Base-by-base conservation (phyloP, 768 basidiomycete species). In the Pisolithus microcarpus region DNA sequence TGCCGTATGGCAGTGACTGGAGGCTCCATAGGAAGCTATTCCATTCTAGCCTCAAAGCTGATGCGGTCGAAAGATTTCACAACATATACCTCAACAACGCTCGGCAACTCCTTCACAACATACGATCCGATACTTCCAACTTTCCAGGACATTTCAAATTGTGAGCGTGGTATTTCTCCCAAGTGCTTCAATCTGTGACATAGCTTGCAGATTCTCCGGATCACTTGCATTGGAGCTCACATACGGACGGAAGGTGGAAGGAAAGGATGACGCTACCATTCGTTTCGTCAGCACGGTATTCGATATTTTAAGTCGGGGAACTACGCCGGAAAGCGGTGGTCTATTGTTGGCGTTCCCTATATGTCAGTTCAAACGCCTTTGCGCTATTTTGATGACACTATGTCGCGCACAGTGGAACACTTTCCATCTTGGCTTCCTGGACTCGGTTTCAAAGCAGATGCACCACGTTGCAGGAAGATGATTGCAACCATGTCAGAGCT, bases 1-100 rank as follows among this genome's bases (percentile, higher is more conserved):
- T 54, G 43, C 38, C 43, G 16, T 60, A 60, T 39, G 57, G 54
- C 19, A 48, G 54, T 23, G 31, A 34, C 11, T 60, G 54, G 57
- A 55, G 52, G 28, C 30, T 49, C 16, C 55, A 58, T 38, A 57
- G 59, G 38, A 52, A 51, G 46, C 38, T 54, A 6, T 47, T 56
- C 24, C 52, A 53, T 39, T 47, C 51, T 26, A 46, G 45, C 19
- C 48, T 58, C 18, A 45, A 51, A 10, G 19, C 31, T 19, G 46
- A 52, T 7, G 54, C 39, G 8, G 43, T 38, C 16, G 26, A 31
- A 36, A 51, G 43, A n/a, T 55, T 48, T 43, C 54, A 51, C n/a
- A 28, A 38, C 10, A 6, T 52, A 36, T 49, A 55, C 28, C 34
- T 48, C n/a, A 37, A 36, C 26, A 44, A 44, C 24, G 24, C 43